A percentile compares a stretch with the other conserved stretches of the same genome.
Conservation (phyloP, 768 basidiomycete species). For the Daedaleopsis sinensis region DNA sequence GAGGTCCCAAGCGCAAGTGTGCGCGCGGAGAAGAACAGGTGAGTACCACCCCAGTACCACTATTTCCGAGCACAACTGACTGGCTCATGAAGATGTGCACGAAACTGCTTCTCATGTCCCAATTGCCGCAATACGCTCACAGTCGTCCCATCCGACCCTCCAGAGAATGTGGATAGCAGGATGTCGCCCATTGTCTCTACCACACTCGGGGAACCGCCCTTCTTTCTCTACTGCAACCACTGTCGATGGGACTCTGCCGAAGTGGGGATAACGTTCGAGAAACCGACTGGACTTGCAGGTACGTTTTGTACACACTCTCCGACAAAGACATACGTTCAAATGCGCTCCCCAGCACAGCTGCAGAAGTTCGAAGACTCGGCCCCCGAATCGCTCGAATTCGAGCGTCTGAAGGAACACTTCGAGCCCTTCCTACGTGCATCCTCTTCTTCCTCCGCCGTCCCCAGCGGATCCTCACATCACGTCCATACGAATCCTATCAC, state of each 20-base stretch:
- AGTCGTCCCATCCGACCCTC: slow-evolving; percentile 87
- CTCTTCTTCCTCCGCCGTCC: slow-evolving; percentile 67
- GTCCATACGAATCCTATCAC: slow-evolving; percentile 81
- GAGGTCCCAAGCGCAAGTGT: slow-evolving; percentile 98
- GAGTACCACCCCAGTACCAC: slow-evolving; percentile 23
- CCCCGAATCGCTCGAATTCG: slow-evolving; percentile 86
- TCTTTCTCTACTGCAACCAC: slow-evolving; percentile 87
- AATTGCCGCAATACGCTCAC: slow-evolving; percentile 88
- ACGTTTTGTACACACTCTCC: slow-evolving; percentile 26
- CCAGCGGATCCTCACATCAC: slow-evolving; percentile 66
- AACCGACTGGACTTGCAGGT: slow-evolving; percentile 95
- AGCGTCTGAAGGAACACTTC: slow-evolving; percentile 94
- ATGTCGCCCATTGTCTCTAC: slow-evolving; percentile 52
- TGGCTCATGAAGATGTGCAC: slow-evolving; percentile 73
- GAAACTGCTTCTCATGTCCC: slow-evolving; percentile 98
- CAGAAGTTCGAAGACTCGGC: slow-evolving; percentile 89
- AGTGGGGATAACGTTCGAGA: slow-evolving; percentile 92
- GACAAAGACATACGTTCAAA: background rate
- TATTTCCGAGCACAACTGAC: background rate
- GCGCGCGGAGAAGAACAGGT: slow-evolving; percentile 97
- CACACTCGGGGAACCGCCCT: slow-evolving; percentile 82
- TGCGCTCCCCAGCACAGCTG: slow-evolving; percentile 68
- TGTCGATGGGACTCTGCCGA: slow-evolving; percentile 96
- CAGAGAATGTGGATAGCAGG: slow-evolving; percentile 60
- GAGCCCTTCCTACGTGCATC: slow-evolving; percentile 92